Evolutionary conservation across 768 basidiomycete species (phyloP), one percentile per base, ranked within the genome.

Genomic region (Gymnopilus dilepis): DNA sequence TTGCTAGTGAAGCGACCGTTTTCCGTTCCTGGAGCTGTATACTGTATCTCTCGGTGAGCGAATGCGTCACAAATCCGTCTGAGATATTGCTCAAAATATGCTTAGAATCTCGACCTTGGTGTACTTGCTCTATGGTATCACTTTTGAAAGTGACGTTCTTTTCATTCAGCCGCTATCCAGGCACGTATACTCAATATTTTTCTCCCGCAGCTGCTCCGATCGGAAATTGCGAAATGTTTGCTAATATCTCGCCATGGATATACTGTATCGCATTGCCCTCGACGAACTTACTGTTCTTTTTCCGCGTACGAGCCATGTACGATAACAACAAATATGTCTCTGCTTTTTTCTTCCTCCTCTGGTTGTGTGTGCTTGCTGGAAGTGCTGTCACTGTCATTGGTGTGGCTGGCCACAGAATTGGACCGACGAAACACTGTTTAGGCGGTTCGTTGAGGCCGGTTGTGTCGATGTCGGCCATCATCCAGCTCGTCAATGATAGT

Each of bases 401-500:
- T 5, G 41, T 57, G 2, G 41, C 47, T 12, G 58, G 53, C 3
- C 28, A 38, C 26, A 31, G 50, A 19, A 58, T 64, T 7, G 63
- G 59, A 1, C 58, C 59, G 17, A 60, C 59, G 3, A 51, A 40
- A 19, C 59, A 60, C 34, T 64, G 63, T 31, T 37, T 53, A 8
- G 38, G 24, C 22, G 40, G 43, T n/a, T 28, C 53, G 7, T 21
- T 56, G 13, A 45, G 48, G 21, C 34, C 52, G 8, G 30, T 31
- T 12, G 56, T 57, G 2, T 61, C 57, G 4, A 48, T 65, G 15
- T 54, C 63, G 2, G 65, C 59, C 0, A 62, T 74, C 31, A 54
- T 61, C 8, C 55, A 61, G 0, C 43, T 70, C 0, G 52, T 73
- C 19, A 59, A 70, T 30, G 76, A 76, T 47, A 75, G 71, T 1